These are phyloP conservation scores for Neoboletus subvelutipes DNA, from an alignment of 768 basidiomycete species.

Conservation along the genomic window DNA sequence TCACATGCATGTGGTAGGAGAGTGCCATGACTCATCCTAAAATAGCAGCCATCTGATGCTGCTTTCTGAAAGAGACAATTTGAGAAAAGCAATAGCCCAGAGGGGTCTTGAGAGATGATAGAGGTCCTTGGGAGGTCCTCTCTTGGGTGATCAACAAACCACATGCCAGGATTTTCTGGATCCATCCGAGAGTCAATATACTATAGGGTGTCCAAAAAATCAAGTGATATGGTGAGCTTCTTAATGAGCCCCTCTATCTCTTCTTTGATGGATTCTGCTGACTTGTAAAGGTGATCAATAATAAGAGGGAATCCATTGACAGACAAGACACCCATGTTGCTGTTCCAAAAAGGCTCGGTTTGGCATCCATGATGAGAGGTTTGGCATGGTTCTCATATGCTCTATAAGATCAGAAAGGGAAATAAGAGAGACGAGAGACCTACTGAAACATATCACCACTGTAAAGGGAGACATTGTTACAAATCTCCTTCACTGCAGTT, in stretches of 20 bases:
- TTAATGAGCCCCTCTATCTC: neutral
- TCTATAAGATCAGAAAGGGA: too few relatives aligned
- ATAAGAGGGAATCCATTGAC: neutral
- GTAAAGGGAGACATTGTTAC: too few relatives aligned
- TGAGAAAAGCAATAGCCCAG: neutral
- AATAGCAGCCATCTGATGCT: neutral
- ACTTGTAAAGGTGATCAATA: neutral
- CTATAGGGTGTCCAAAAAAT: neutral
- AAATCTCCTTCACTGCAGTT: too few relatives aligned
- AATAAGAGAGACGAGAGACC: too few relatives aligned
- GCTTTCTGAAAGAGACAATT: neutral
- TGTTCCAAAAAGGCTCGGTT: neutral
- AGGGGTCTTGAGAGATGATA: neutral
- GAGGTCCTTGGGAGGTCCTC: neutral
- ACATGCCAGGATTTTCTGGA: neutral
- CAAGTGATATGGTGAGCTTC: neutral
- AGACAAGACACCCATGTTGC: neutral
- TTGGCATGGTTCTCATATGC: too few relatives aligned
- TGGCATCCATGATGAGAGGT: too few relatives aligned
- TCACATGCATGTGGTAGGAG: neutral
- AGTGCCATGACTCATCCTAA: neutral
- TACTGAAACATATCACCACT: too few relatives aligned
- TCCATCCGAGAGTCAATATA: neutral
- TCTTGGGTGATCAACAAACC: neutral
- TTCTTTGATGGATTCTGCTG: accelerated